phyloP scores from a whole-genome alignment of 2,329 filamentous ascomycete species.

The Penicillium sp. region DNA sequence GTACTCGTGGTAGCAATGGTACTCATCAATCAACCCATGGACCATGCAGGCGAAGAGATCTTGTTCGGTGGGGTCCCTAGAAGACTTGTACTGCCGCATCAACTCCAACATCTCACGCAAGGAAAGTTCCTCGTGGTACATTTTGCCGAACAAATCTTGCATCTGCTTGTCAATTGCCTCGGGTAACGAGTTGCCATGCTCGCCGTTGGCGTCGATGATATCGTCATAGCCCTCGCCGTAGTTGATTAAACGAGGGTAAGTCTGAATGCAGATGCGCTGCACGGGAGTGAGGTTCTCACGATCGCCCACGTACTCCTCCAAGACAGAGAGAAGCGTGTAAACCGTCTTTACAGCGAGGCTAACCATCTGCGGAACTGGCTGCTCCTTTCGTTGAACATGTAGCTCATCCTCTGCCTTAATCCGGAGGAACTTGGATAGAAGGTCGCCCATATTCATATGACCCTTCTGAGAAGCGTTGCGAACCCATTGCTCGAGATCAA shows the following conservation, averaged over 20 bases:
- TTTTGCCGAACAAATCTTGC: slow-evolving; percentile 97
- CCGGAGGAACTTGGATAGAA: slow-evolving; percentile 76
- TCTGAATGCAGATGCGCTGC: slow-evolving; percentile 85
- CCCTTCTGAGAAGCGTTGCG: slow-evolving; percentile 66
- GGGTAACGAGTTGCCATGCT: slow-evolving; percentile 77
- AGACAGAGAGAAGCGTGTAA: slow-evolving; percentile 73
- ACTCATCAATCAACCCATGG: slow-evolving; percentile 95
- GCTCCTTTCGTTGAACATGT: slow-evolving; percentile 69
- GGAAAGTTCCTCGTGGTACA: slow-evolving; percentile 91
- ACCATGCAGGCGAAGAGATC: slow-evolving; percentile 99
- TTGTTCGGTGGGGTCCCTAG: slow-evolving; percentile 79
- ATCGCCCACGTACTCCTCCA: slow-evolving; percentile 65
- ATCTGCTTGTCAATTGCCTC: slow-evolving; percentile 81
- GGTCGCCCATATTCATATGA: slow-evolving; percentile 66
- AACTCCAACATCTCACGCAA: slow-evolving; percentile 83
- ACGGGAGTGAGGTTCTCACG: slow-evolving; percentile 74
- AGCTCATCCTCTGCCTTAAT: slow-evolving; percentile 84
- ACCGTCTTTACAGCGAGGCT: slow-evolving; percentile 85
- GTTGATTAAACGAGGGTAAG: slow-evolving; percentile 93
- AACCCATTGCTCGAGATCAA: slow-evolving; percentile 81
- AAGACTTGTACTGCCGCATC: slow-evolving; percentile 84
- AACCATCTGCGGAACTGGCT: slow-evolving; percentile 66
- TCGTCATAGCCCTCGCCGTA: slow-evolving; percentile 92
- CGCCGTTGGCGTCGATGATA: slow-evolving; percentile 82
- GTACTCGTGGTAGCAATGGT: slow-evolving; percentile 92